Evolutionary conservation across 1,284 basidiomycete species (phyloP), one percentile per base, ranked within the genome.

Genomic region (Chiua sp.): DNA sequence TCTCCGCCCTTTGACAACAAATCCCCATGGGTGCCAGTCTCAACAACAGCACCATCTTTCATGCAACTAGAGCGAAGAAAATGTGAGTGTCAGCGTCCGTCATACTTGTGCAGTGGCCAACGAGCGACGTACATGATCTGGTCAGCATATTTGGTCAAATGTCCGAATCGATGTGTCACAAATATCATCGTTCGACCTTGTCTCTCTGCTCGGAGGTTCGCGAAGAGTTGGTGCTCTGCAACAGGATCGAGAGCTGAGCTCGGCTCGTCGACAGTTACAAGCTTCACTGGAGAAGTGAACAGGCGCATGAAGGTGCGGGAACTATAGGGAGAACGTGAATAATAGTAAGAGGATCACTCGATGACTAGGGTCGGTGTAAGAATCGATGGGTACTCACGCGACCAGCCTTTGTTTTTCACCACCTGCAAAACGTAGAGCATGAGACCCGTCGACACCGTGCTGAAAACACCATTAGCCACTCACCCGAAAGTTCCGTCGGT

Each of bases 121-220:
- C 42, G 42, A 11, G 23, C 32, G 33, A 65, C 70, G 64, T 63
- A 88, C 87, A 89, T 66, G 46, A 90, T 86, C 15, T 83, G 61
- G 68, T 90, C 87, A 0, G 88, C 87, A 61, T 85, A 76, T 57
- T 82, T 82, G 1, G 87, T 88, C 47, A 90, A 75, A 68, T 86
- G 85, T 7, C 87, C 88, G 63, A 90, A 89, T 6, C 87, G 80
- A 71, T 90, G 88, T 0, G 88, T 88, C 4, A 88, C 86, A 62
- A 88, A 89, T 3, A 90, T 75, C 82, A 89, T 84, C 13, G 87
- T 88, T 70, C 87, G 86, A 20, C 82, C 85, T 7, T 80, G 73
- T 33, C 85, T 76, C 48, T 78, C 74, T 26, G 78, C 72, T 18
- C 85, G 72, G 30, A 89, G 76, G 3, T 81, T 78, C 1, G 80